Base-by-base conservation (phyloP, 257 asterid genomes). In the Nicotiana obtusifolia region DNA sequence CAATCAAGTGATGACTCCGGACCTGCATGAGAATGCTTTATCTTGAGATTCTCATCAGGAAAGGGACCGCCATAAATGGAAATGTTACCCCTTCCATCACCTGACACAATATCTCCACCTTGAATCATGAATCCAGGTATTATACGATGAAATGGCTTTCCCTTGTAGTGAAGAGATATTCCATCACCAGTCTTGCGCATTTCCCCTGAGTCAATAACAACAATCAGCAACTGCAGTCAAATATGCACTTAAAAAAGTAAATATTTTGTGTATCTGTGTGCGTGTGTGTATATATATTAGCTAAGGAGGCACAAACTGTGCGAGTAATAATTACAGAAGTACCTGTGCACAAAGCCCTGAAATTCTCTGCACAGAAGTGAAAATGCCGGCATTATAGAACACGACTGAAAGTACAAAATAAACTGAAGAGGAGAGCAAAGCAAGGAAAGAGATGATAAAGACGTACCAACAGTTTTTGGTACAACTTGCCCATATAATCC, bases 51-150 rank as follows among this genome's bases (percentile, higher is more conserved):
- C 87, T 94, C 99, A 86, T 94, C 98, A 49, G 84, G 97, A 84
- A 90, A 96, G 62, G 89, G 77, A 73, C 85, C 86, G 1, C 89
- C 90, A 76, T 86, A 95, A 66, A 90, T 93, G 80, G 97, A 95
- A 84, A 81, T 89, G 83, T 95, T 95, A 82, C 98, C 97, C 86
- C 89, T 91, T 73, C 98, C 98, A 81, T 93, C 87, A 61, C 93
- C 91, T 5, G 86, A 92, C 54, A 83, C 92, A 31, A 93, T 91
- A 88, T 96, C 99, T 76, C 99, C 99, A 61, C 98, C 99, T 88
- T 96, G 99, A 84, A 94, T 93, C 98, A 96, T 93, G 91, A 96
- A 96, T 78, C 98, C 99, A 22, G 99, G 98, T 81, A 96, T 96
- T 59, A 96, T 88, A 80, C 98, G 98, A 88, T 94, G 99, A 85